Conservation (phyloP, 108 stramenopile genomes). For the Pseudonitzschia delicatissima region DNA sequence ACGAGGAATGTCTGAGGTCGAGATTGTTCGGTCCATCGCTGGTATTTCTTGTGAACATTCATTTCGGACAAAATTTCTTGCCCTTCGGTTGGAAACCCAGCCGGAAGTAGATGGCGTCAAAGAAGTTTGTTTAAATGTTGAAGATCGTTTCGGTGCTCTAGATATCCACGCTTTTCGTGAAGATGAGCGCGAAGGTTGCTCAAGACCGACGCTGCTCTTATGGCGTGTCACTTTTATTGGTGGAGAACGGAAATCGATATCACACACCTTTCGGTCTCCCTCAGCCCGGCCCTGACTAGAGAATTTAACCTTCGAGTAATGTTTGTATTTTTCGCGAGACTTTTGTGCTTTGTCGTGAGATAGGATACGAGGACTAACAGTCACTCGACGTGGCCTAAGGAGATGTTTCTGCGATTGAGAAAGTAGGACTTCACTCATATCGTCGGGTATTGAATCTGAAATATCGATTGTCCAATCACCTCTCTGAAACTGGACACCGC, state of each 20-base stretch:
- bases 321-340: not conserved
- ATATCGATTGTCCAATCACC: no score
- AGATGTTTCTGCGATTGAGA: slow-evolving; percentile 1
- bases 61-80: slow-evolving; percentile 3
- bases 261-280: not conserved
- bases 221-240: not conserved
- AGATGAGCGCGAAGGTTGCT: not conserved
- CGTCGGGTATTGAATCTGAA: not conserved
- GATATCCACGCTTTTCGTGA: not conserved
- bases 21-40: no score
- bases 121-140: not conserved
- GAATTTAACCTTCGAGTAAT: not conserved
- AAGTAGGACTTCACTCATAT: slow-evolving; percentile 1
- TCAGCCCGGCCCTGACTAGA: not conserved
- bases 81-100: slow-evolving; percentile 1
- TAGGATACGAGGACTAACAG: not conserved
- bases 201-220: not conserved
- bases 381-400: not conserved
- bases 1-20: no score
- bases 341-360: not conserved
- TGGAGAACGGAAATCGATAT: not conserved
- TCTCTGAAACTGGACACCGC: no score
- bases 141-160: not conserved
- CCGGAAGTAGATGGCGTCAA: not conserved
- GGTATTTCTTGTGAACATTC: not conserved